Conservation (phyloP, 305 asterid species). For the Solanum hybrid region DNA sequence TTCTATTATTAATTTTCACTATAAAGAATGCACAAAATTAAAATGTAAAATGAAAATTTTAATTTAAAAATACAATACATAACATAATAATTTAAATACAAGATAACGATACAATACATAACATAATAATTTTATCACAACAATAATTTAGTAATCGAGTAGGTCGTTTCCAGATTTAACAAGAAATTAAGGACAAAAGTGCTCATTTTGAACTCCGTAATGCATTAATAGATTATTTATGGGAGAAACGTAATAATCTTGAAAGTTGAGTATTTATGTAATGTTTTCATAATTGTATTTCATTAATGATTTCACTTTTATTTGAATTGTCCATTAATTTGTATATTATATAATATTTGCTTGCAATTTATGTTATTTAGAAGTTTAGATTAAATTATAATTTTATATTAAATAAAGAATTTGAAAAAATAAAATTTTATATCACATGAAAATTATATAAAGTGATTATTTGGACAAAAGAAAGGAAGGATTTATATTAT, state of each 20-base stretch:
- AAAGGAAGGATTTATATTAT: background rate
- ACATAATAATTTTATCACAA: background rate
- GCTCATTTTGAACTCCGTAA: background rate
- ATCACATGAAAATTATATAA: background rate
- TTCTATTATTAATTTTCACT: background rate
- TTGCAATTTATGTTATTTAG: background rate
- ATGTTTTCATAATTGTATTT: background rate
- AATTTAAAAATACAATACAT: background rate
- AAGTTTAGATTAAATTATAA: background rate
- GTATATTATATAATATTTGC: background rate
- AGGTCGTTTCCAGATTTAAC: background rate
- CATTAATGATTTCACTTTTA: background rate
- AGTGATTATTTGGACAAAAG: background rate
- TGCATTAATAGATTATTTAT: background rate
- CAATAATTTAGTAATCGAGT: background rate
- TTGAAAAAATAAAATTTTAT: background rate
- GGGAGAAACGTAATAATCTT: background rate
- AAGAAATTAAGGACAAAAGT: background rate
- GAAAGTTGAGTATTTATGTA: background rate
- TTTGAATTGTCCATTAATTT: background rate
- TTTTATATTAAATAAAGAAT: too few species aligned
- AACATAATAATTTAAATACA: background rate
- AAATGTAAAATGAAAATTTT: background rate
- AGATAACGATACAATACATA: background rate
- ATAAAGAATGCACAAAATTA: background rate